Base-by-base conservation (phyloP, 169 alveolate genomes). In the Prorocentrum cordatum region DNA sequence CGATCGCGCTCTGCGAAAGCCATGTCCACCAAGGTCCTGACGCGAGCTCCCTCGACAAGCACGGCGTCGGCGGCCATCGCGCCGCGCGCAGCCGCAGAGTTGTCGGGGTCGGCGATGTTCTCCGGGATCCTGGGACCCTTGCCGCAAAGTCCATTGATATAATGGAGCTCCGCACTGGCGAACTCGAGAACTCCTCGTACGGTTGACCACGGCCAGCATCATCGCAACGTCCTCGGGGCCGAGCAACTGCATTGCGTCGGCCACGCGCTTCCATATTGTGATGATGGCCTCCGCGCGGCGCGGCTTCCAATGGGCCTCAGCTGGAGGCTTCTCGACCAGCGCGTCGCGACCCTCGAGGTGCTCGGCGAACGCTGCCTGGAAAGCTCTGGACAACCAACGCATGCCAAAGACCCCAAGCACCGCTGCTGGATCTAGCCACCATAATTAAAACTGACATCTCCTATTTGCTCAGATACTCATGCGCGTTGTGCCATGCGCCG, bases 291-390 rank as follows among this genome's bases (percentile, higher is more conserved):
- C 85, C 4, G 54, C 38, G 0, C 27, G 50, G 1, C 83, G 68
- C 0, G 45, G 16, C 10, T 72, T 66, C 83, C 83, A 72, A 24
- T 72, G 83, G 2, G 83, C 68, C 32, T 72, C 83, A 2, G 68
- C 83, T 1, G 47, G 50, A 22, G 20, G 24, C 33, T 35, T 47
- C 29, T 9, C 50, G 32, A 31, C 7, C 6, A 6, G 32, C 45
- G 50, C 39, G 32, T 6, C 36, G n/a, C 18, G 20, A 20, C 10
- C 39, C 66, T 3, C 16, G 20, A 72, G 20, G 47, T 38, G 38
- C 0, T 73, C 85, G 26, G 50, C 70, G 16, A 73, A 73, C 35
- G 14, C 68, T 9, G 38, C 68, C 6, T 32, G 71, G 29, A 73
- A 73, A 18, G 27, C 85, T 24, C 85, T 70, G 61, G 35, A 39